Conservation (phyloP, 2,329 filamentous ascomycete genomes). For the Ophiostoma pallidulum region DNA sequence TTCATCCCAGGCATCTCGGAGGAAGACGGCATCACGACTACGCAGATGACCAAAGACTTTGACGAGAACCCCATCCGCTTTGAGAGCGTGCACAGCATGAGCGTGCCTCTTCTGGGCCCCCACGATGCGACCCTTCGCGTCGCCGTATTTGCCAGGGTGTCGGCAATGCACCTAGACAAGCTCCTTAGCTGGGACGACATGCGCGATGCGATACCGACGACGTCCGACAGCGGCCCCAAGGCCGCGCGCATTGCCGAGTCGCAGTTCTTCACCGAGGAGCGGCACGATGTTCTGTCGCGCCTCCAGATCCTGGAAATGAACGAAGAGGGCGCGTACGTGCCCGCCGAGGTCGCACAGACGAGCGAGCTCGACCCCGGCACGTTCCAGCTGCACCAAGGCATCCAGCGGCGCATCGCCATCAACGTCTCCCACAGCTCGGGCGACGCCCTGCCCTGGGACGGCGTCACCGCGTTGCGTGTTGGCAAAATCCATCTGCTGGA, state of each 20-base stretch:
- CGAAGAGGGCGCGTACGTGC: slow-evolving; percentile 81
- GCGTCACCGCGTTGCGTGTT: slow-evolving; percentile 66
- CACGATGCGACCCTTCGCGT: slow-evolving; percentile 69
- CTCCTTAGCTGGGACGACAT: slow-evolving; percentile 98
- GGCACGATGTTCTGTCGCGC: slow-evolving; percentile 82
- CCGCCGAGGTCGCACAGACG: slow-evolving; percentile 84
- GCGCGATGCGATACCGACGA: slow-evolving; percentile 62
- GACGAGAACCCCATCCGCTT: slow-evolving; percentile 89
- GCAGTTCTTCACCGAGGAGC: slow-evolving; percentile 87
- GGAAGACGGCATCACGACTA: slow-evolving; percentile 85
- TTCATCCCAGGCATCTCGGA: slow-evolving; percentile 88
- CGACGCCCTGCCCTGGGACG: slow-evolving; percentile 79
- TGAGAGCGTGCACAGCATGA: slow-evolving; percentile 98
- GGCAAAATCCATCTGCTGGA: slow-evolving; percentile 78
- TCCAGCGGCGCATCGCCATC: slow-evolving; percentile 80
- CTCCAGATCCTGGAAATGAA: slow-evolving; percentile 86
- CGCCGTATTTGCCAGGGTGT: slow-evolving; percentile 85
- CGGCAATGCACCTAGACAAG: slow-evolving; percentile 91
- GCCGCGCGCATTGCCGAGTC: slow-evolving; percentile 73
- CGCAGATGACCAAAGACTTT: slow-evolving; percentile 87
- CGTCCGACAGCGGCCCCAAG: slow-evolving; percentile 40
- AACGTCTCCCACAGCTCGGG: slow-evolving; percentile 88
- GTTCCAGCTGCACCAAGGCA: slow-evolving; percentile 89
- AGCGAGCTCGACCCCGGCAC: slow-evolving; percentile 78
- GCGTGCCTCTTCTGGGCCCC: slow-evolving; percentile 69